Conservation (phyloP, 2,329 filamentous ascomycete species). For the Tolypocladium inflatum region DNA sequence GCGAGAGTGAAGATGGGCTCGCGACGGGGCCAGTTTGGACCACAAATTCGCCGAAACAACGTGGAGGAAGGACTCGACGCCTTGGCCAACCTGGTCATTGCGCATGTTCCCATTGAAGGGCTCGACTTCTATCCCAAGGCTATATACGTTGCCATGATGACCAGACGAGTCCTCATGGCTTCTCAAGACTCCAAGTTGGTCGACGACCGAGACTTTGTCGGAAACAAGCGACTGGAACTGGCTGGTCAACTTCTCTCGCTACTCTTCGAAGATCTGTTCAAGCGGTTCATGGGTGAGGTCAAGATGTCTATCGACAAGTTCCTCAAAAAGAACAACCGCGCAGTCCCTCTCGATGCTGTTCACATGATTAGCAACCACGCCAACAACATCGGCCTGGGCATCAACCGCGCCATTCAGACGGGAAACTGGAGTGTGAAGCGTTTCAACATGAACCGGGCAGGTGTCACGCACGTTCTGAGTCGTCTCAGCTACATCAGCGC, state of each 20-base stretch:
- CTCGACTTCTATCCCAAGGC: conserved; percentile 97
- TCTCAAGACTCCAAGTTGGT: conserved; percentile 82
- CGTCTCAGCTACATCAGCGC: conserved; percentile 93
- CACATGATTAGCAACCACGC: conserved; percentile 77
- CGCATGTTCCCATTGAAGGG: conserved; percentile 84
- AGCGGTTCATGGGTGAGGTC: conserved; percentile 81
- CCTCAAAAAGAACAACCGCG: conserved; percentile 84
- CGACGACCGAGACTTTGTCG: conserved; percentile 94
- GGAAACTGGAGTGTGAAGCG: conserved; percentile 97
- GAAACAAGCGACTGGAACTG: conserved; percentile 91
- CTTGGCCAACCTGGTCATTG: conserved; percentile 84
- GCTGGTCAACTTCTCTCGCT: conserved; percentile 90
- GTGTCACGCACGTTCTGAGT: conserved; percentile 92
- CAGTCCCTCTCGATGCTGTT: conserved; percentile 78
- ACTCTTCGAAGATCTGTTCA: conserved; percentile 96
- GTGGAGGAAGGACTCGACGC: conserved; percentile 90
- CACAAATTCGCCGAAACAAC: conserved; percentile 61
- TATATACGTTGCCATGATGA: conserved; percentile 94
- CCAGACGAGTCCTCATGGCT: conserved; percentile 89
- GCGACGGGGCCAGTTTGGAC: conserved; percentile 44
- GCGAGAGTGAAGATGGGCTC: conserved; percentile 79
- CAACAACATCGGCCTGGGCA: conserved; percentile 79
- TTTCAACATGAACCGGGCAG: conserved; percentile 97
- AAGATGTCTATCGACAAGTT: conserved; percentile 94
- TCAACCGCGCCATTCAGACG: conserved; percentile 93